These are phyloP conservation scores for Fagopyrum homotropicum DNA, from an alignment of 148 eudicot genomes.

Conservation along the genomic window DNA sequence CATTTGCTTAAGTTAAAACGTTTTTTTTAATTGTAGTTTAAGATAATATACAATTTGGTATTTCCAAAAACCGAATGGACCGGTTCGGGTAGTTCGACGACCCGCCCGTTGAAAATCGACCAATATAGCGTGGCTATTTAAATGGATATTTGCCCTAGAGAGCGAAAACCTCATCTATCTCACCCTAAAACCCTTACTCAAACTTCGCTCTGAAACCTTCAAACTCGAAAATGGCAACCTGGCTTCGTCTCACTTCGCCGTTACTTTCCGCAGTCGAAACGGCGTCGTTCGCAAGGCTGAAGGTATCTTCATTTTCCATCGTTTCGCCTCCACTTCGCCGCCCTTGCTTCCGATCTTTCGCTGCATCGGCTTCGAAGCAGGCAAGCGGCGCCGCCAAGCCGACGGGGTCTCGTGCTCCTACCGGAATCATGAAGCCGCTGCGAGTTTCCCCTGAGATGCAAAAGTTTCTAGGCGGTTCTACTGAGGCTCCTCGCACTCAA, in stretches of 20 bases:
- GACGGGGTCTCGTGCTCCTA: conserved; percentile 44
- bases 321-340: conserved; percentile 2
- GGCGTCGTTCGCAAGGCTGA: conserved; percentile 11
- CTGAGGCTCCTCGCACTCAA: conserved; percentile 70
- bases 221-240: neutral
- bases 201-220: neutral
- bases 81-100: neutral
- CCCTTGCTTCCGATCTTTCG: neutral
- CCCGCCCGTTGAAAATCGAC: conserved; percentile 3
- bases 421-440: conserved; percentile 81
- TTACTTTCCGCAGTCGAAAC: conserved; percentile 3
- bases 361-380: neutral
- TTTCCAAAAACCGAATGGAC: neutral
- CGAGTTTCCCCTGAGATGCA: conserved; percentile 61
- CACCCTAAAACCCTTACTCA: neutral
- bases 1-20: too few relatives aligned
- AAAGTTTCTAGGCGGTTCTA: conserved; percentile 49
- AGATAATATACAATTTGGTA: too few relatives aligned
- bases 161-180: neutral
- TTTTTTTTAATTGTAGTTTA: too few relatives aligned
- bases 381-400: conserved; percentile 9
- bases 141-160: neutral
- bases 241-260: conserved; percentile 5
- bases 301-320: conserved; percentile 16
- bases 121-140: neutral